A percentile compares a stretch with the other conserved stretches of the same genome.
phyloP scores from a whole-genome alignment of 768 basidiomycete genomes.

The Lactifluus pinguis region DNA sequence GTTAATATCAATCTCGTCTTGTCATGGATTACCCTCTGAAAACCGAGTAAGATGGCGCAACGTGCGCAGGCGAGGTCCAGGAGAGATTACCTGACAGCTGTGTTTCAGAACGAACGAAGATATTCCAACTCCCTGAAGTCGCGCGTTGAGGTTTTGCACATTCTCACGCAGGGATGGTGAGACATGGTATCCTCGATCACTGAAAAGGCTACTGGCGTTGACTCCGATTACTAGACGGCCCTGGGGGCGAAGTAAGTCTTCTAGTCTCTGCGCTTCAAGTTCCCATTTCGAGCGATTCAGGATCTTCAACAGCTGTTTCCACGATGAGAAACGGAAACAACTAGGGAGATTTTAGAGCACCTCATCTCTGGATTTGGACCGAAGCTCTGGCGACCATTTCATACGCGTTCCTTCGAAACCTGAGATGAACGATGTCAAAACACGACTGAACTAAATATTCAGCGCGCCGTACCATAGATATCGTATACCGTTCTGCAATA shows the following conservation, averaged over 20 bases:
- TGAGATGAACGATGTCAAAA: constrained; percentile 9
- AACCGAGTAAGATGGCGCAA: constrained; percentile 5
- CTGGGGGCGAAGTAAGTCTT: constrained; percentile 36
- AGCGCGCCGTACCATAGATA: constrained; percentile 13
- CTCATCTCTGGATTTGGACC: constrained; percentile 39
- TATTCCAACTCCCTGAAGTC: constrained; percentile 29
- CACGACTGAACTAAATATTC: neutral
- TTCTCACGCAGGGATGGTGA: neutral
- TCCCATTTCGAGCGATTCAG: constrained; percentile 34
- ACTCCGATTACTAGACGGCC: constrained; percentile 38
- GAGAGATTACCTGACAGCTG: constrained; percentile 32
- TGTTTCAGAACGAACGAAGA: constrained; percentile 35
- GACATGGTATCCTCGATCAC: constrained; percentile 21
- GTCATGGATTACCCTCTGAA: constrained; percentile 40
- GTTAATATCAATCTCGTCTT: constrained; percentile 37
- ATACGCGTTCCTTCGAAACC: constrained; percentile 33
- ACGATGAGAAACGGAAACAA: neutral
- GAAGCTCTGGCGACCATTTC: constrained; percentile 38
- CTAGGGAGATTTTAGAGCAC: constrained; percentile 25
- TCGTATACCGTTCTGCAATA: constrained; percentile 19
- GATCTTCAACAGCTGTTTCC: constrained; percentile 36
- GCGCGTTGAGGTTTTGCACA: constrained; percentile 21
- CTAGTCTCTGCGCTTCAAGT: constrained; percentile 30
- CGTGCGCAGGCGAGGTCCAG: neutral
- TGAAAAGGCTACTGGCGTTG: constrained; percentile 42